Evolutionary conservation across 768 basidiomycete genomes (phyloP).

Genomic region (Macrolepiota dolichaula): DNA sequence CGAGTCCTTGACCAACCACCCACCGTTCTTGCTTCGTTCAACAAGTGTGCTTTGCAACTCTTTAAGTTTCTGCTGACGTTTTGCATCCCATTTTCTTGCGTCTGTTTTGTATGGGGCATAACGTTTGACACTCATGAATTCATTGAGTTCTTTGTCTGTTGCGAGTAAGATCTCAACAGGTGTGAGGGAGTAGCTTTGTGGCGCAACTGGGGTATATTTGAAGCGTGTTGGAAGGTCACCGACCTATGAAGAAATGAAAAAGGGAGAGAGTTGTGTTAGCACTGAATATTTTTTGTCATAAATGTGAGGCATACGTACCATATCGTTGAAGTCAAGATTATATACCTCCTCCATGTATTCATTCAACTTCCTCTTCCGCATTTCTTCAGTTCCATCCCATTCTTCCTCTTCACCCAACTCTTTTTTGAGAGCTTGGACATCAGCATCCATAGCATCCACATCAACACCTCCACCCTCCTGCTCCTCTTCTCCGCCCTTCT

Average conservation of each 20-base stretch:
- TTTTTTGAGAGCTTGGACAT: constrained; percentile 24
- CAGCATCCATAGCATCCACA: constrained; percentile 50
- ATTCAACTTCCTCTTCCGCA: constrained; percentile 78
- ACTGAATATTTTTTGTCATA: neutral
- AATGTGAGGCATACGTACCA: constrained; percentile 50
- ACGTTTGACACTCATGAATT: constrained; percentile 86
- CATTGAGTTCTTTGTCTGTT: constrained; percentile 89
- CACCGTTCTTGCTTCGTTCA: constrained; percentile 27
- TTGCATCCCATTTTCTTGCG: constrained; percentile 54
- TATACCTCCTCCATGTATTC: constrained; percentile 92
- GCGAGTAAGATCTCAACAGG: constrained; percentile 89
- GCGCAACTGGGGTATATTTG: constrained; percentile 74
- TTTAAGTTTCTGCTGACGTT: constrained; percentile 59
- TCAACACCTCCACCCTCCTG: constrained; percentile 56
- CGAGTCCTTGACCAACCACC: constrained; percentile 16
- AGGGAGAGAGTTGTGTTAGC: neutral
- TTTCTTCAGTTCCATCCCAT: constrained; percentile 89
- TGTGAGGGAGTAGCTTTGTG: constrained; percentile 64
- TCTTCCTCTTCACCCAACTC: constrained; percentile 38
- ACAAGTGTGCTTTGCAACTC: constrained; percentile 68
- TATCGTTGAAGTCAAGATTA: constrained; percentile 91
- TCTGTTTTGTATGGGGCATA: constrained; percentile 76
- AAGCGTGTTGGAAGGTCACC: constrained; percentile 90
- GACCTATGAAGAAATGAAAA: constrained; percentile 48
- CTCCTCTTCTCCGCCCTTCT: constrained; percentile 47